Conservation (phyloP, 495 filamentous ascomycete species). For the Astrothelium macrocarpum region DNA sequence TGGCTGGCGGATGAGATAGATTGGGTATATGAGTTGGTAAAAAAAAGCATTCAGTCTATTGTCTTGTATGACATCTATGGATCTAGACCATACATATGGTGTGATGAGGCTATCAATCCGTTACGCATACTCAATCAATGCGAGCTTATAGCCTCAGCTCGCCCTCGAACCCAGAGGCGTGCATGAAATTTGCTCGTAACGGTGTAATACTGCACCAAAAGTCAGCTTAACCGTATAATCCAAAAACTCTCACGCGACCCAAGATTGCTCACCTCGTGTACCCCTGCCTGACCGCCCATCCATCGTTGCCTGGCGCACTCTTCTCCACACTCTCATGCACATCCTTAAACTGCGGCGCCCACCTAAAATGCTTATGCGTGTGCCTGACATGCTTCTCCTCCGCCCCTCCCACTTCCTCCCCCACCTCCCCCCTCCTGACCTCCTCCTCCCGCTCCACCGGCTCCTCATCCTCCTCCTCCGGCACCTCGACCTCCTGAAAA, state of each 20-base stretch:
- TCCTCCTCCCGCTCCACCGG: constrained; percentile 49
- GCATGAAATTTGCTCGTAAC: constrained; percentile 86
- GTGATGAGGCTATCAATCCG: background rate
- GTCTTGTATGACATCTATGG: background rate
- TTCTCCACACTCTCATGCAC: constrained; percentile 76
- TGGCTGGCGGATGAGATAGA: constrained; percentile 22
- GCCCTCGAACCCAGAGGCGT: constrained; percentile 50
- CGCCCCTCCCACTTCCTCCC: constrained; percentile 18
- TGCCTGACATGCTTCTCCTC: constrained; percentile 14
- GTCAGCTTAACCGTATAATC: background rate
- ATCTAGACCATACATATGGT: background rate
- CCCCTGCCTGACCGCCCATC: constrained; percentile 83
- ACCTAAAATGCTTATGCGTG: constrained; percentile 80
- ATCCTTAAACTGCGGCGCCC: constrained; percentile 79
- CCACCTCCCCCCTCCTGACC: constrained; percentile 48
- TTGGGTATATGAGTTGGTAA: background rate
- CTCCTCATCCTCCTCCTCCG: constrained; percentile 38
- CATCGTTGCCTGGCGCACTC: constrained; percentile 76
- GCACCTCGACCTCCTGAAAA: constrained; percentile 62
- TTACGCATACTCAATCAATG: background rate
- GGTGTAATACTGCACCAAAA: constrained; percentile 64
- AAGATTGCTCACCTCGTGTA: constrained; percentile 63
- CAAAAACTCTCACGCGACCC: background rate
- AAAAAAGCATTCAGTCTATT: background rate
- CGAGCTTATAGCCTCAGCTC: constrained; percentile 76